These are phyloP conservation scores for Cardiospermum halicacabum DNA, from an alignment of 345 rosid genomes.

Conservation along the genomic window DNA sequence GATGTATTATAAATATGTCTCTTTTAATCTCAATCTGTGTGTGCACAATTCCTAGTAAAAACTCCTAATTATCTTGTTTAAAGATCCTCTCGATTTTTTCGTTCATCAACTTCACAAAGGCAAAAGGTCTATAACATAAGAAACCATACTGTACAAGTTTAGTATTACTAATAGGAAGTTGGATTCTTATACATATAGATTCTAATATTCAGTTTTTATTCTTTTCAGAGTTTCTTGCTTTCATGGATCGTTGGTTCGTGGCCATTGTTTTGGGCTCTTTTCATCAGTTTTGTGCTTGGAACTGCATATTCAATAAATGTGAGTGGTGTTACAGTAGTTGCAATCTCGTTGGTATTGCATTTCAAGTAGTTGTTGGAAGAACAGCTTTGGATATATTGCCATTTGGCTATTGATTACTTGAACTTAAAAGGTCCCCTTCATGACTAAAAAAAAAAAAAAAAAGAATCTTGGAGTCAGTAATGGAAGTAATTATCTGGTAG, in stretches of 20 bases:
- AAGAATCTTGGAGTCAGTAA: neutral
- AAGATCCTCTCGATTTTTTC: neutral
- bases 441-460: neutral
- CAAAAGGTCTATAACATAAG: neutral
- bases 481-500: neutral
- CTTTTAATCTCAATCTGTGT: neutral
- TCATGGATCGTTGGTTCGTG: constrained; percentile 87
- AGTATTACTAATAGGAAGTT: neutral
- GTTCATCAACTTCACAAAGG: neutral
- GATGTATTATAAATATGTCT: neutral
- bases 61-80: neutral
- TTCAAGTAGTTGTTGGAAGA: neutral
- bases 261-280: constrained; percentile 98
- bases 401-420: neutral
- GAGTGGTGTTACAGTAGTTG: constrained; percentile 25
- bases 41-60: neutral
- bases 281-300: constrained; percentile 82
- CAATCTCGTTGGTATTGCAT: neutral
- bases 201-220: constrained; percentile 3
- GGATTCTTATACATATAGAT: constrained; percentile 4
- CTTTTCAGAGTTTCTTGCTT: constrained; percentile 78
- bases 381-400: neutral
- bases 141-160: neutral
- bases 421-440: neutral
- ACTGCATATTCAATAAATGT: constrained; percentile 95